Conservation (phyloP, 2,329 filamentous ascomycete genomes). For the Hymenoscyphus albidus region DNA sequence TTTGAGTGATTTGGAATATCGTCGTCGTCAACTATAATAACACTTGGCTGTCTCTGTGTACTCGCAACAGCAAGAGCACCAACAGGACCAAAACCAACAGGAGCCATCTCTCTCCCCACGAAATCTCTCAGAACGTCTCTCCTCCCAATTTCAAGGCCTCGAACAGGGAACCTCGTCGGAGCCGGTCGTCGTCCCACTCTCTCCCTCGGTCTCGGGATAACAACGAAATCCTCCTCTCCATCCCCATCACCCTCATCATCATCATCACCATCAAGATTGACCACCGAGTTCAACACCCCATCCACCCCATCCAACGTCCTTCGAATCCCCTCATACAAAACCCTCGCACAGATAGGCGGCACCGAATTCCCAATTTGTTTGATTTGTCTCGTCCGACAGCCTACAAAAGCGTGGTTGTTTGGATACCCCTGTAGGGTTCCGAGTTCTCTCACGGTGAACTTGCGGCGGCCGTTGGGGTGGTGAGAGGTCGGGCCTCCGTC, state of each 20-base stretch:
- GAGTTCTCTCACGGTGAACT: conserved; percentile 63
- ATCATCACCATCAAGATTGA: no score
- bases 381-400: conserved; percentile 43
- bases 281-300: background rate
- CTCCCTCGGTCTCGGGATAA: background rate
- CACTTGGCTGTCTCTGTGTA: no score
- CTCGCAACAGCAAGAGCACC: no score
- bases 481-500: conserved; percentile 56
- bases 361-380: conserved; percentile 75
- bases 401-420: conserved; percentile 50
- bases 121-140: background rate
- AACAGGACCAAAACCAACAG: no score
- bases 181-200: background rate
- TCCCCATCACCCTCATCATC: background rate
- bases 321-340: conserved; percentile 30
- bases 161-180: background rate
- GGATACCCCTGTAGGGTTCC: conserved; percentile 70
- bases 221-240: background rate
- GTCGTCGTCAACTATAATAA: no score
- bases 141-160: background rate
- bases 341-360: conserved; percentile 53
- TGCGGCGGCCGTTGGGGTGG: conserved; percentile 59
- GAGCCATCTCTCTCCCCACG: no score
- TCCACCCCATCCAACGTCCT: conserved; percentile 1
- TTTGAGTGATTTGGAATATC: no score